Conservation (phyloP, 176 grass and related monocot species). For the Sorghum bicolor region Sorghum_bicolor_NCBIv3 NC_012879.2:7157501-7158000, state of each 20-base stretch:
- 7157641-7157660: too few relatives aligned
- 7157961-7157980: not conserved
- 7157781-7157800: not conserved
- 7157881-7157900: too few relatives aligned
- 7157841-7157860: not conserved
- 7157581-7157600: too few relatives aligned
- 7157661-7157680: not conserved
- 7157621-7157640: too few relatives aligned
- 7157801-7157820: not conserved
- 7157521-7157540: too few relatives aligned
- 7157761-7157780: not conserved
- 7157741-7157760: not conserved
- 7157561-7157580: too few relatives aligned
- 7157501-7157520: too few relatives aligned
- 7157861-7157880: not conserved
- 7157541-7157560: too few relatives aligned
- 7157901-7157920: not conserved
- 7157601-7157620: too few relatives aligned
- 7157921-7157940: not conserved
- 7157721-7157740: not conserved
- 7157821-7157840: not conserved
- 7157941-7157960: not conserved
- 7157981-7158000: not conserved
- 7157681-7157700: not conserved
- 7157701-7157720: not conserved